phyloP scores from a whole-genome alignment of 2,329 filamentous ascomycete species.

The Colletotrichum simmondsii region DNA sequence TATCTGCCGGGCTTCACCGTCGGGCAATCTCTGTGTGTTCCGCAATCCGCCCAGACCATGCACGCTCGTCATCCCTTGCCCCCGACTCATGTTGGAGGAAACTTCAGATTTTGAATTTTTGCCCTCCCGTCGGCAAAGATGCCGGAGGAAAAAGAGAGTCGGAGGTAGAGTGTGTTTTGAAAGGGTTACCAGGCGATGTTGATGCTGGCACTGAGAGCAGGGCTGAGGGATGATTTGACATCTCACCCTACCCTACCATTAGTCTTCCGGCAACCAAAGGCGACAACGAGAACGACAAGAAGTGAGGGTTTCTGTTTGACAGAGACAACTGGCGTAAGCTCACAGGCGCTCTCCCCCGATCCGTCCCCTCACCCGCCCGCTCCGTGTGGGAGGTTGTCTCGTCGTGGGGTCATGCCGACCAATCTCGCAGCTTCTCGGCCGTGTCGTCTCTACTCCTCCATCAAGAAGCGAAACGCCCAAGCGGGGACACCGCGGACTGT shows the following conservation, averaged over 20 bases:
- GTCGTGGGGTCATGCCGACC: background rate
- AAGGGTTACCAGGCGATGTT: background rate
- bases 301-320: background rate
- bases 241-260: background rate
- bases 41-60: constrained; percentile 12
- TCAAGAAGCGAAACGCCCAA: constrained; percentile 18
- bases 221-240: background rate
- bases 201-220: background rate
- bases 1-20: background rate
- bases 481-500: constrained; percentile 7
- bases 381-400: constrained; percentile 11
- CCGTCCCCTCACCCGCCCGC: constrained; percentile 11
- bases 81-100: constrained; percentile 12
- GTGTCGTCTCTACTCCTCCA: background rate
- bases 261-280: background rate
- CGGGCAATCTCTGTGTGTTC: background rate
- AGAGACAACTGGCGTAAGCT: background rate
- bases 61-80: constrained; percentile 5
- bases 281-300: background rate
- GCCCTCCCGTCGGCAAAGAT: background rate
- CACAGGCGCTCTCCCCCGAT: constrained; percentile 4
- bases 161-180: background rate
- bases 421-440: constrained; percentile 3
- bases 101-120: constrained; percentile 8
- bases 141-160: background rate